These are phyloP conservation scores for Gigaspora rosea DNA, from an alignment of 192 early-diverging fungal genomes.

Conservation along the genomic window DNA sequence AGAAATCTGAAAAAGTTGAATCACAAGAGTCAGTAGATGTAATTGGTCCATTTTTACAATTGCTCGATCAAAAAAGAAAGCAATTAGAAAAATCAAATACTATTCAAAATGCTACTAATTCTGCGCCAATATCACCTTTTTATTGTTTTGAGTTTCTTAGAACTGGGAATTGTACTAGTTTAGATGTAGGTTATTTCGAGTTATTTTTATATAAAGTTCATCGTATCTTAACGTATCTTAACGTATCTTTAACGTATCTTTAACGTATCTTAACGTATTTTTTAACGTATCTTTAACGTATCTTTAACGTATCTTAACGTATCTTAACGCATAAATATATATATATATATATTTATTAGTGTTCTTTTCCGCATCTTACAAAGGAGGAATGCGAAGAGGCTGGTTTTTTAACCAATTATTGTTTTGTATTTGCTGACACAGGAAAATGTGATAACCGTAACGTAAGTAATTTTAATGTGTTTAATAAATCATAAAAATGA, in stretches of 20 bases:
- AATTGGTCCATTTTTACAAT: slow-evolving; percentile 14
- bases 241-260: too few relatives aligned
- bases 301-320: too few relatives aligned
- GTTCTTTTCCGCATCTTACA: not conserved
- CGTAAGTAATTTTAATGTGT: not conserved
- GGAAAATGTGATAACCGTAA: not conserved
- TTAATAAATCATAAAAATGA: not conserved
- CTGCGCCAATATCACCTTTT: not conserved
- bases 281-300: too few relatives aligned
- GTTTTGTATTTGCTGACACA: not conserved
- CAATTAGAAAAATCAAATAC: not conserved
- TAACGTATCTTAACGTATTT: not conserved
- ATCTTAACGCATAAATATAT: not conserved
- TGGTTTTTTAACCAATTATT: not conserved
- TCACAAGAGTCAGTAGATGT: slow-evolving; percentile 5
- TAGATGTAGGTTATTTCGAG: not conserved
- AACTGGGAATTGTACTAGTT: not conserved
- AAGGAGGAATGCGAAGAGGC: not conserved
- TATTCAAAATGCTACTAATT: not conserved
- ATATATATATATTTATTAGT: not conserved
- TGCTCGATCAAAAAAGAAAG: slow-evolving; percentile 16
- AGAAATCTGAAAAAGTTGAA: not conserved
- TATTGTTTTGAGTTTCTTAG: not conserved
- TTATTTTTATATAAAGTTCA: not conserved
- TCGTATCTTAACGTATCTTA: not conserved